Percentiles rank a stretch among this genome's conserved stretches.
These are phyloP conservation scores for Murraya paniculata DNA, from an alignment of 345 rosid genomes.

Conservation along the genomic window DNA sequence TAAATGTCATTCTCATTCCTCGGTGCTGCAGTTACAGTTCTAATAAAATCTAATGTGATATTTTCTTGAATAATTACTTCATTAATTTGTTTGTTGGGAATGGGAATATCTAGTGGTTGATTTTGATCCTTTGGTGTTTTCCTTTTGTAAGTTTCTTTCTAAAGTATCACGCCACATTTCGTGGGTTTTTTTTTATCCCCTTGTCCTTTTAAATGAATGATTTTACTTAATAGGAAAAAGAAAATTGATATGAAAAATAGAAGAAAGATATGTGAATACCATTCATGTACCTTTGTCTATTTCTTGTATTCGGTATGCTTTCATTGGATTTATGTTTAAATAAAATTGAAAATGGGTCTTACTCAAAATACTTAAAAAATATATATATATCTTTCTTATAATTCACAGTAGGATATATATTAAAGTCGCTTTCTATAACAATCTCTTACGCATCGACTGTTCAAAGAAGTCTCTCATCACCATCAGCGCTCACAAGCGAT, in stretches of 20 bases:
- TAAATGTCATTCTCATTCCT: background rate
- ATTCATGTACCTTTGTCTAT: background rate
- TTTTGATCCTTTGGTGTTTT: background rate
- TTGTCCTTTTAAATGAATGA: no score
- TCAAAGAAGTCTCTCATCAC: background rate
- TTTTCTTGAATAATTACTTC: background rate
- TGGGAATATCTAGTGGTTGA: background rate
- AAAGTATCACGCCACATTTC: background rate
- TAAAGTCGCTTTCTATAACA: background rate
- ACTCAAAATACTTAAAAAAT: no score
- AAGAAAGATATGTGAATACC: background rate
- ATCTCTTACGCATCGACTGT: no score
- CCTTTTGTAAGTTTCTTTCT: background rate
- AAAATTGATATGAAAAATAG: no score
- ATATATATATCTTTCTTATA: no score
- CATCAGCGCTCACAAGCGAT: background rate
- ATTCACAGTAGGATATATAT: no score
- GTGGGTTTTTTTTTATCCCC: accelerated
- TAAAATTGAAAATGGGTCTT: no score
- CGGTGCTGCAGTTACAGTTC: background rate
- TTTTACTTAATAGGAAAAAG: no score
- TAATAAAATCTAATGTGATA: background rate
- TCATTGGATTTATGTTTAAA: background rate
- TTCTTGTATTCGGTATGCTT: background rate
- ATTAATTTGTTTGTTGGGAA: no score